A percentile compares a stretch with the other conserved stretches of the same genome.
These are phyloP conservation scores for Mitosporidium daphniae DNA, from an alignment of 371 early-diverging fungal genomes.

Conservation along the genomic window DNA sequence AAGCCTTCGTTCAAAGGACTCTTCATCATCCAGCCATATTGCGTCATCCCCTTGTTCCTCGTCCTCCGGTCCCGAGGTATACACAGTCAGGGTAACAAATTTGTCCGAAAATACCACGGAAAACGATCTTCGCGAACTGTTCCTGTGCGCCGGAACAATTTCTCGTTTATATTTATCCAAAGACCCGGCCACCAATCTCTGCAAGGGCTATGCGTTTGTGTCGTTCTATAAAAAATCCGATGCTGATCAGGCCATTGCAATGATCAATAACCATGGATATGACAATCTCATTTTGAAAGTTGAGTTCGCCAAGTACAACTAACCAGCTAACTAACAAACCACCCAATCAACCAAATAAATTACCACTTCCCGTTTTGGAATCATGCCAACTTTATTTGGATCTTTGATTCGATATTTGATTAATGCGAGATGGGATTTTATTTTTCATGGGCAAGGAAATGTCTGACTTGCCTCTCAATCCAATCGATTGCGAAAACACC, in stretches of 20 bases:
- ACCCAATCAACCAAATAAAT: no score
- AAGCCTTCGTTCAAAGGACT: constrained; percentile 31
- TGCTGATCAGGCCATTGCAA: constrained; percentile 38
- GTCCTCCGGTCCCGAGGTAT: constrained; percentile 39
- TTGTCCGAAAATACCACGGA: constrained; percentile 64
- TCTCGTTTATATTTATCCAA: constrained; percentile 37
- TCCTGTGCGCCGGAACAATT: constrained; percentile 31
- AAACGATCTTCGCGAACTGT: constrained; percentile 43
- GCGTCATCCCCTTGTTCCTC: no score
- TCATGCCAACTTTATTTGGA: no score
- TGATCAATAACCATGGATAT: constrained; percentile 56
- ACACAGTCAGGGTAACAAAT: constrained; percentile 66
- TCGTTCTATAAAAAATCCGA: constrained; percentile 31
- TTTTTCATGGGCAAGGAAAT: no score
- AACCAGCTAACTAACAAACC: no score
- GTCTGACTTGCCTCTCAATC: no score
- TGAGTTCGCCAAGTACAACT: no score
- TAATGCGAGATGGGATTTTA: no score
- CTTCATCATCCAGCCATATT: no score
- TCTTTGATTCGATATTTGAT: no score
- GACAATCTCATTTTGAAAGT: constrained; percentile 62
- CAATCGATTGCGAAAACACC: no score
- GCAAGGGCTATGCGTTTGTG: constrained; percentile 83
- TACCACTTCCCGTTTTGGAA: no score
- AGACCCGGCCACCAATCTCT: constrained; percentile 36